Conservation (phyloP, 1,284 basidiomycete species). For the Tremellales sp. region DNA sequence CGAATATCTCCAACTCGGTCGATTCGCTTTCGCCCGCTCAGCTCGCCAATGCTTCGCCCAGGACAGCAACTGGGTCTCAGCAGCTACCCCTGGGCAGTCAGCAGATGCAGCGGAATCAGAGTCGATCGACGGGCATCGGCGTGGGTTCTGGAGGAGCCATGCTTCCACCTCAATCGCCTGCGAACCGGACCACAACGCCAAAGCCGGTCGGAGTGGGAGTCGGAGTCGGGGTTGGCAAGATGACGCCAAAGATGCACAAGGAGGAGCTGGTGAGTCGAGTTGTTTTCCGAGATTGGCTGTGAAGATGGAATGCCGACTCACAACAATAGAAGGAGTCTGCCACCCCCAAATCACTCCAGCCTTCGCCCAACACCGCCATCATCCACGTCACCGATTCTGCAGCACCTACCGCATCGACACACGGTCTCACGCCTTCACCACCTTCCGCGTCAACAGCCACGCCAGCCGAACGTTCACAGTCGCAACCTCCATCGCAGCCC, state of each 20-base stretch:
- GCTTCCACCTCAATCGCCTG: slow-evolving; percentile 42
- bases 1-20: slow-evolving; percentile 5
- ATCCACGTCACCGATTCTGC: slow-evolving; percentile 15
- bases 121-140: slow-evolving; percentile 30
- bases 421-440: slow-evolving; percentile 28
- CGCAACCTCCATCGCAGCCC: neutral
- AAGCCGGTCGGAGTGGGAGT: slow-evolving; percentile 15
- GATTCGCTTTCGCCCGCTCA: slow-evolving; percentile 21
- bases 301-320: neutral
- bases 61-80: slow-evolving; percentile 10
- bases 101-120: slow-evolving; percentile 35
- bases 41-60: slow-evolving; percentile 1
- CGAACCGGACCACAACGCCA: slow-evolving; percentile 26
- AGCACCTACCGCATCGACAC: slow-evolving; percentile 13
- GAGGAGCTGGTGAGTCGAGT: slow-evolving; percentile 20
- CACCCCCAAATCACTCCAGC: slow-evolving; percentile 41
- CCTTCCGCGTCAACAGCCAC: slow-evolving; percentile 19
- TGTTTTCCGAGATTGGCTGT: neutral
- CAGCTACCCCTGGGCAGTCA: slow-evolving; percentile 1
- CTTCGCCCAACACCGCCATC: slow-evolving; percentile 31
- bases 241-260: slow-evolving; percentile 9
- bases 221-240: slow-evolving; percentile 1
- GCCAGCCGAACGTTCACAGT: no score
- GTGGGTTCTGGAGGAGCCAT: slow-evolving; percentile 28
- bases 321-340: slow-evolving; percentile 25